A percentile compares a stretch with the other conserved stretches of the same genome.
Conservation (phyloP, 768 basidiomycete species). For the Suillus alpinus region DNA sequence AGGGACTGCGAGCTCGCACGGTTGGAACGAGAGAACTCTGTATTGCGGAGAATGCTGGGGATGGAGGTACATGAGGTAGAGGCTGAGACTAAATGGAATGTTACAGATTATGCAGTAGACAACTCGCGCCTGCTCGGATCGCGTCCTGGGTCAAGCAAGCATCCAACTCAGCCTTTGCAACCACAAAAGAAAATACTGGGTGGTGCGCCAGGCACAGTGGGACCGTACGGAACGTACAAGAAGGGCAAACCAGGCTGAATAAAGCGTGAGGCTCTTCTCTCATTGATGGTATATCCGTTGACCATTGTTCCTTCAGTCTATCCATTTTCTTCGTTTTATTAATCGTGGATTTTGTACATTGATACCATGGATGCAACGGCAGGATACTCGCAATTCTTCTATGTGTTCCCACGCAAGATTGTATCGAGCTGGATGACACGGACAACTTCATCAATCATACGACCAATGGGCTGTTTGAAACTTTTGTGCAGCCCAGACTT, state of each 20-base stretch:
- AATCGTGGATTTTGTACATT: background rate
- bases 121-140: conserved; percentile 13
- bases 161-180: conserved; percentile 3
- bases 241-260: background rate
- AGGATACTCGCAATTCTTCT: background rate
- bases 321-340: background rate
- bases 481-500: background rate
- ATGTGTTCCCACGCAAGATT: background rate
- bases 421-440: background rate
- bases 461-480: background rate
- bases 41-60: conserved; percentile 71
- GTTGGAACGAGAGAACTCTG: conserved; percentile 84
- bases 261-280: background rate
- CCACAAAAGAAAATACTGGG: conserved; percentile 27
- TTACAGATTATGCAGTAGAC: conserved; percentile 16
- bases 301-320: background rate
- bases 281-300: background rate
- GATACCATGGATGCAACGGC: background rate
- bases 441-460: background rate
- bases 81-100: background rate
- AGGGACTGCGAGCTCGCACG: conserved; percentile 88
- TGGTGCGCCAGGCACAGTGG: conserved; percentile 35
- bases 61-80: conserved; percentile 32
- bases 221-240: conserved; percentile 45
- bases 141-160: conserved; percentile 11